Evolutionary conservation across 805 yeast species (phyloP), one percentile per base, ranked within the genome.

Genomic region (Vanderwaltozyma yarrowii): DNA sequence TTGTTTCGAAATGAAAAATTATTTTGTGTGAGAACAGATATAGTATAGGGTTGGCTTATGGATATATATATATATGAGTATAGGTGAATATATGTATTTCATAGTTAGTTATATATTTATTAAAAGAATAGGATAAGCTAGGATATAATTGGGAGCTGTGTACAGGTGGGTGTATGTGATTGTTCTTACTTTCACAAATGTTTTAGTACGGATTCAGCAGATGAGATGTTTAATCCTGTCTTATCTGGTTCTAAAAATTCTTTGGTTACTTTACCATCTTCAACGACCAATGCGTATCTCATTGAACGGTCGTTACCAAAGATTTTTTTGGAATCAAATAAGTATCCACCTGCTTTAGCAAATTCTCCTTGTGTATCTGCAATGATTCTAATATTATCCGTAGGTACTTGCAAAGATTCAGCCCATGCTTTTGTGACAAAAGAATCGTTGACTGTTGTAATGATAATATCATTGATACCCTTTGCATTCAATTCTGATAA

Each of bases 401-500:
- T 45, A 12, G 58, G 61, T 13, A 57, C 48, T 17, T 56, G 51
- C 27, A 71, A 52, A 16, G 64, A 52, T 39, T 76, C 71, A 32
- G 73, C 75, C 94, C 95, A 87, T 0, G 92, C 88, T 49, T 74
- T 72, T 53, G 78, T 74, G 35, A 86, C 95, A 59, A 87, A 87
- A 3, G 92, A 73, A 56, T 87, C 96, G 60, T 87, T 87, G 35
- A 84, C 95, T 15, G 92, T 70, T 26, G 87, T 74, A 31, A 87
- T 74, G 50, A 69, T 76, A 36, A 86, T 60, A 32, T 49, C 44
- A 33, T 74, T 62, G 61, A 74, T 69, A n/a, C 95, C 95, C 61
- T 80, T 79, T 21, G 66, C 67, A 43, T 71, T 65, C 52, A 86
- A 73, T 25, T 70, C 66, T 6, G 67, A 54, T 41, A 71, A 59